A percentile compares a stretch with the other conserved stretches of the same genome.
Evolutionary conservation across 495 filamentous ascomycete genomes (phyloP).

Genomic region (Penicillium silybi): DNA sequence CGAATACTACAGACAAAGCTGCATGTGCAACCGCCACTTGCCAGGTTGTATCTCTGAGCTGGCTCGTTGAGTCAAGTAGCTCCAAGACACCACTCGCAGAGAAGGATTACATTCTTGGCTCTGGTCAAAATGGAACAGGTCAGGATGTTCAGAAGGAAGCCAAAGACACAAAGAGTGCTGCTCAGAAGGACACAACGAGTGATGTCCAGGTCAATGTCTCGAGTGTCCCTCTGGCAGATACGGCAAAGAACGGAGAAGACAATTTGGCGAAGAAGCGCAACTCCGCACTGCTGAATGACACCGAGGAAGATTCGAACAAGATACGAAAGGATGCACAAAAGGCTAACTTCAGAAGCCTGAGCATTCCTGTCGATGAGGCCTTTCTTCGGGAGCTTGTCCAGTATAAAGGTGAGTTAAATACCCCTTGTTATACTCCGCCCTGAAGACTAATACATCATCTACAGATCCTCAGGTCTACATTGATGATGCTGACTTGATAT

Average conservation of each 20-base stretch:
- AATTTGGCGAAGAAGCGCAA: slow-evolving; percentile 4
- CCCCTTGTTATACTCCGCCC: neutral
- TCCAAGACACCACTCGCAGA: slow-evolving; percentile 42
- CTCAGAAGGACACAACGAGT: slow-evolving; percentile 3
- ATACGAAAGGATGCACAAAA: slow-evolving; percentile 44
- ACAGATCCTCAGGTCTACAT: slow-evolving; percentile 55
- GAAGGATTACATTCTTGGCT: slow-evolving; percentile 30
- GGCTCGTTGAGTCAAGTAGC: slow-evolving; percentile 54
- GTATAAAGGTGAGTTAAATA: neutral
- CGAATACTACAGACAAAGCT: slow-evolving; percentile 39
- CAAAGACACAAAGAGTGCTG: neutral
- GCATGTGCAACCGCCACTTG: slow-evolving; percentile 43
- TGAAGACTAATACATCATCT: slow-evolving; percentile 5
- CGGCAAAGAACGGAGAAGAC: neutral
- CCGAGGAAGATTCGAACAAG: slow-evolving; percentile 17
- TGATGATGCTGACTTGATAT: slow-evolving; percentile 58
- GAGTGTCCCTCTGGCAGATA: too few species aligned
- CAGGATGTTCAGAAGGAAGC: slow-evolving; percentile 1
- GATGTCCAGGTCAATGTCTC: neutral
- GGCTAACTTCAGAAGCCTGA: slow-evolving; percentile 33
- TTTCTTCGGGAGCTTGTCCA: slow-evolving; percentile 4
- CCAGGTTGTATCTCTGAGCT: slow-evolving; percentile 57
- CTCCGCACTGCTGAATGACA: neutral
- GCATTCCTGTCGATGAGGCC: slow-evolving; percentile 50
- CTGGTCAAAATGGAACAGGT: neutral